Evolutionary conservation across 1,284 basidiomycete species (phyloP), one percentile per base, ranked within the genome.

Genomic region (Ganoderma multipileum): DNA sequence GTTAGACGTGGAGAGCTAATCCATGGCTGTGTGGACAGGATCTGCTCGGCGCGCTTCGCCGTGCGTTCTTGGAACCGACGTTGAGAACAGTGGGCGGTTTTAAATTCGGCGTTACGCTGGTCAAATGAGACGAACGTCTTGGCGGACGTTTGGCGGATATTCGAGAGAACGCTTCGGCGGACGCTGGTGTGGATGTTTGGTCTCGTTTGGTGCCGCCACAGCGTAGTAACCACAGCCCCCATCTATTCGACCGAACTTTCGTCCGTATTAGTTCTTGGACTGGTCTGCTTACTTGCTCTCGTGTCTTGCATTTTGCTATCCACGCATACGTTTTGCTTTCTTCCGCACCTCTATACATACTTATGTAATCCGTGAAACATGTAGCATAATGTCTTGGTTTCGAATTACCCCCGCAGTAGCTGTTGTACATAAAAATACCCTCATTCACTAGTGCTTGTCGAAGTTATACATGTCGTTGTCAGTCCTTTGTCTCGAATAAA

Each of bases 1-100:
- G 36, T 9, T 58, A n/a, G 9, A 23, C 36, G 55, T 20, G 55
- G 33, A 20, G 30, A 12, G 55, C 33, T 58, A 36, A 58, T 58
- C 20, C 33, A 38, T 38, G 33, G 20, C 8, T 16, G 20, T 38
- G 9, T 58, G 55, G 55, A 58, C 55, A 58, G 36, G 33, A 58
- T 58, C 30, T 58, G 55, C 33, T 58, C 55, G 55, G 55, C 55
- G 55, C 20, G 55, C 55, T 58, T 36, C n/a, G 33, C 33, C 55
- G 55, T 23, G 18, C 28, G 55, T 38, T 18, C 33, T 58, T 38
- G n/a, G 18, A 38, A 23, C 55, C 28, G 55, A 57, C 55, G 6
- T 7, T 36, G 55, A 33, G 33, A 20, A 58, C 33, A 12, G 0
- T 38, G 18, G 33, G 55, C 20, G 36, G 33, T 20, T n/a, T 58